phyloP scores from a whole-genome alignment of 352 stramenopile genomes.

The Phytopythium montanum region DNA sequence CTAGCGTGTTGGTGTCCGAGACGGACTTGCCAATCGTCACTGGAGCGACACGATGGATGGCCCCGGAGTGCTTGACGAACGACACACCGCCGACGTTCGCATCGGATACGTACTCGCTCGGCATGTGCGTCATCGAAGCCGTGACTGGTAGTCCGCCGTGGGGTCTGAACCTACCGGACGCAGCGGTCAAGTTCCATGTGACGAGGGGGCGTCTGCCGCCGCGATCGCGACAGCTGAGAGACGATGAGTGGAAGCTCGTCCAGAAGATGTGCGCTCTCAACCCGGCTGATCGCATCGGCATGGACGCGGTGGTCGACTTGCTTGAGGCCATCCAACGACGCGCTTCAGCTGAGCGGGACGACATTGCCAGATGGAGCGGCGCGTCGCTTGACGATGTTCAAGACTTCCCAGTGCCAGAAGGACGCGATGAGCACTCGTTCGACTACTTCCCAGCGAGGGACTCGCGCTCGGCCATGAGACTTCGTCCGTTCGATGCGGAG shows the following conservation, averaged over 20 bases:
- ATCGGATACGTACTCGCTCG: conserved; percentile 28
- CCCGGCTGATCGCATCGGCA: conserved; percentile 19
- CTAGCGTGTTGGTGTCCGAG: conserved; percentile 3
- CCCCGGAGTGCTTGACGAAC: conserved; percentile 12
- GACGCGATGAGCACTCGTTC: conserved; percentile 1
- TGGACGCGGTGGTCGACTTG: conserved; percentile 12
- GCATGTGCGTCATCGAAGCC: conserved; percentile 15
- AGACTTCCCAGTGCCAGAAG: not conserved
- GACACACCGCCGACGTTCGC: conserved; percentile 9
- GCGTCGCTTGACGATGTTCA: not conserved
- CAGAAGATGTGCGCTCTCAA: conserved; percentile 21
- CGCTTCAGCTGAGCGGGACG: not conserved
- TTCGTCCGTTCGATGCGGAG: not conserved
- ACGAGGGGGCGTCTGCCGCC: conserved; percentile 12
- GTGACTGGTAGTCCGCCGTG: conserved; percentile 6
- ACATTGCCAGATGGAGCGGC: not conserved
- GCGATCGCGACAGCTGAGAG: conserved; percentile 10
- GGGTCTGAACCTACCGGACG: not conserved
- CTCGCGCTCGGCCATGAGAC: not conserved
- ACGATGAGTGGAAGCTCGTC: conserved; percentile 25
- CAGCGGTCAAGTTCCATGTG: conserved; percentile 8
- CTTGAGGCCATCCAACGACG: not conserved
- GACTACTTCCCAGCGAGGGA: not conserved
- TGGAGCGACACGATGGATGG: conserved; percentile 12
- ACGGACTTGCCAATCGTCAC: not conserved